Evolutionary conservation across 176 grass and related monocot species (phyloP).

Genomic region (Lolium perenne): DNA sequence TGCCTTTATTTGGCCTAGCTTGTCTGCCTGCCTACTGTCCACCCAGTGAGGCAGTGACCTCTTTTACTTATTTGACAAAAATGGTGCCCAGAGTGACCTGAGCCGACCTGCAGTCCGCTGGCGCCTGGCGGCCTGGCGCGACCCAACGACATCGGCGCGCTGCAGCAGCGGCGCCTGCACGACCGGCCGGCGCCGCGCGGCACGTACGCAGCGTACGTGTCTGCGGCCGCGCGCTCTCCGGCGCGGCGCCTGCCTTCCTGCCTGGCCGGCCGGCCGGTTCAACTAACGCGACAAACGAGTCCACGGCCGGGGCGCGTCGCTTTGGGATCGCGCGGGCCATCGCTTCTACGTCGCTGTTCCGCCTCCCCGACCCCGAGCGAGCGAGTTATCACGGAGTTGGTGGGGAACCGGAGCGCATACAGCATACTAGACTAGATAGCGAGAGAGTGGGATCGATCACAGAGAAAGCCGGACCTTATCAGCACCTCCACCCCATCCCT

Average conservation of each 20-base stretch:
- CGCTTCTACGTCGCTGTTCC: background rate
- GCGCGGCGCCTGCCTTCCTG: background rate
- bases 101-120: background rate
- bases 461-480: slow-evolving; percentile 50
- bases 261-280: slow-evolving; percentile 5
- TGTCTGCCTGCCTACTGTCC: slow-evolving; percentile 23
- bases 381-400: slow-evolving; percentile 55
- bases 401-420: slow-evolving; percentile 36
- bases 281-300: slow-evolving; percentile 49
- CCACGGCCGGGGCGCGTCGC: slow-evolving; percentile 27
- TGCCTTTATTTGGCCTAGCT: slow-evolving; percentile 3
- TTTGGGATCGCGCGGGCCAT: slow-evolving; percentile 20
- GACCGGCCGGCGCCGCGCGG: background rate
- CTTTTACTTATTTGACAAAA: too few relatives aligned
- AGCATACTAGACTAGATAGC: background rate
- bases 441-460: background rate
- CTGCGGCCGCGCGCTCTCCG: background rate
- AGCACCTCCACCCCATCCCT: slow-evolving; percentile 57
- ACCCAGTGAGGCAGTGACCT: too few relatives aligned
- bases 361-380: background rate
- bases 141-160: background rate
- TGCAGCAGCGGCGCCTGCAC: background rate
- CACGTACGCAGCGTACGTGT: slow-evolving; percentile 19
- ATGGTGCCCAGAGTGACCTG: background rate
- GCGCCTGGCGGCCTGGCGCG: background rate